A percentile compares a stretch with the other conserved stretches of the same genome.
Evolutionary conservation across 495 filamentous ascomycete genomes (phyloP).

Genomic region (Aspergillus ostianus): DNA sequence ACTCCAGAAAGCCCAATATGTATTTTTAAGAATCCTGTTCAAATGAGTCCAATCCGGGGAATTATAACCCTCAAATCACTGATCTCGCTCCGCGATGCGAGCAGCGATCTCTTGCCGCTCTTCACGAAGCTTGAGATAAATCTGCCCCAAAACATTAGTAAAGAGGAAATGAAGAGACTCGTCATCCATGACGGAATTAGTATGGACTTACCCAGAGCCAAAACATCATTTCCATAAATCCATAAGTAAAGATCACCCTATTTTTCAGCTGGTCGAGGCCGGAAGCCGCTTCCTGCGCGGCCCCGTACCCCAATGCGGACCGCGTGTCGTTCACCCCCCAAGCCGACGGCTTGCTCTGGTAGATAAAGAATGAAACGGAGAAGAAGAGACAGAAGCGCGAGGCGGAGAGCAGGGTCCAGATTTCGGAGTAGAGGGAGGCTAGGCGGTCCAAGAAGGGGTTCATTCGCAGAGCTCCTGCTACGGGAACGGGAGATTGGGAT

Average conservation of each 20-base stretch:
- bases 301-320: constrained; percentile 15
- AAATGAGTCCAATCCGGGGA: background rate
- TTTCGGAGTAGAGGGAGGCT: constrained; percentile 61
- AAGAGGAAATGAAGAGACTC: constrained; percentile 27
- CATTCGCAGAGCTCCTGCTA: constrained; percentile 19
- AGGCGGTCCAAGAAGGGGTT: constrained; percentile 30
- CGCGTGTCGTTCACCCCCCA: constrained; percentile 31
- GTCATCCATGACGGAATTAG: background rate
- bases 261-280: constrained; percentile 67
- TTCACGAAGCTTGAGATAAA: constrained; percentile 41
- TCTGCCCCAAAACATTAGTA: constrained; percentile 49
- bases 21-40: background rate
- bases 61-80: constrained; percentile 7
- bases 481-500: constrained; percentile 12
- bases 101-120: constrained; percentile 41
- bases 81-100: constrained; percentile 36
- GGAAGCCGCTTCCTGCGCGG: constrained; percentile 30
- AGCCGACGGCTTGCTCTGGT: constrained; percentile 51
- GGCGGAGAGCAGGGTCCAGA: constrained; percentile 72
- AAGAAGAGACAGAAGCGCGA: constrained; percentile 67
- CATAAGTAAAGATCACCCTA: constrained; percentile 76
- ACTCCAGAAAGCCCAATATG: background rate
- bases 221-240: constrained; percentile 76
- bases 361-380: constrained; percentile 64
- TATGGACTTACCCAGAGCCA: constrained; percentile 78